These are phyloP conservation scores for Pseudozyma thailandica DNA, from an alignment of 1,284 basidiomycete genomes.

Conservation along the genomic window DNA sequence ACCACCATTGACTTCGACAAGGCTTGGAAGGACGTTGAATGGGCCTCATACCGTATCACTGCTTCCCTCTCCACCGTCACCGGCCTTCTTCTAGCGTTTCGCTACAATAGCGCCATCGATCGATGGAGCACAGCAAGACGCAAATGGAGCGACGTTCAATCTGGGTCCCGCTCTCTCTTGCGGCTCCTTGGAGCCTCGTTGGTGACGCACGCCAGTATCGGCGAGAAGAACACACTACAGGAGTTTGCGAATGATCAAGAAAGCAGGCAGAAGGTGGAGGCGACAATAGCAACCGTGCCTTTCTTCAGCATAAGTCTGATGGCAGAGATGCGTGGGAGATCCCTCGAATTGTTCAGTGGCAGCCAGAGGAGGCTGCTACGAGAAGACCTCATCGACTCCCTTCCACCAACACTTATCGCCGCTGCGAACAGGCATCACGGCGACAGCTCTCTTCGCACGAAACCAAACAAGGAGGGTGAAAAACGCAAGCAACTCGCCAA, in stretches of 20 bases:
- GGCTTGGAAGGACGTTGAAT: slow-evolving; percentile 38
- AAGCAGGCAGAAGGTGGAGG: slow-evolving; percentile 9
- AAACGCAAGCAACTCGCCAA: slow-evolving; percentile 32
- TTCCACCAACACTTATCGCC: slow-evolving; percentile 24
- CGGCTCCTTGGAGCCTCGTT: slow-evolving; percentile 31
- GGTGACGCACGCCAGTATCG: not conserved
- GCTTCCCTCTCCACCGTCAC: slow-evolving; percentile 42
- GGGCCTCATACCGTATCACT: slow-evolving; percentile 34
- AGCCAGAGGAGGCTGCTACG: slow-evolving; percentile 7
- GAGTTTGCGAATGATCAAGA: slow-evolving; percentile 15
- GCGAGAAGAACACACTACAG: not conserved
- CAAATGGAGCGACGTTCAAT: slow-evolving; percentile 41
- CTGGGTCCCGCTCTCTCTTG: slow-evolving; percentile 26
- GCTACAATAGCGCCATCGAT: slow-evolving; percentile 44
- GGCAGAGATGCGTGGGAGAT: slow-evolving; percentile 35
- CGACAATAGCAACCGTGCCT: slow-evolving; percentile 17
- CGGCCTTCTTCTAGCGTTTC: slow-evolving; percentile 41
- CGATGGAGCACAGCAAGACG: slow-evolving; percentile 42
- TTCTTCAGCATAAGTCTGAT: slow-evolving; percentile 50
- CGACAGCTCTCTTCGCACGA: not conserved
- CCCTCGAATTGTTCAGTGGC: slow-evolving; percentile 10
- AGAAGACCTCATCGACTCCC: slow-evolving; percentile 14
- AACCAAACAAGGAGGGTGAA: slow-evolving; percentile 5
- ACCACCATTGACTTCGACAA: slow-evolving; percentile 3
- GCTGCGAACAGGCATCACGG: slow-evolving; percentile 5